phyloP scores from a whole-genome alignment of 331 rosid genomes.

The Phaseolus coccineus region DNA sequence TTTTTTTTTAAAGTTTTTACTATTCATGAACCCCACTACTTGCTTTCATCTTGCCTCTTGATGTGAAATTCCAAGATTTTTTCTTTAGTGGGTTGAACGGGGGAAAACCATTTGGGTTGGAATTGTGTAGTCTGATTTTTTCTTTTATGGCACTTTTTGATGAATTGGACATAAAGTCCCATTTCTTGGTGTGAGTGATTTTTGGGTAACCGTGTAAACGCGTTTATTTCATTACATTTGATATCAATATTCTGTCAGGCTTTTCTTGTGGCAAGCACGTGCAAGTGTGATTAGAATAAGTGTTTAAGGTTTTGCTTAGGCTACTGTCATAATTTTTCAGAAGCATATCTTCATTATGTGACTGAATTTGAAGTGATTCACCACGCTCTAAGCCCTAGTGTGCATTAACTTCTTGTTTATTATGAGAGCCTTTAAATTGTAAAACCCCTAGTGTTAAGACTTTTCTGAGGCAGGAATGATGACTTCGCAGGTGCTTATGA shows the following conservation, averaged over 20 bases:
- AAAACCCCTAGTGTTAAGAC: not conserved
- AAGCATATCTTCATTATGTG: not conserved
- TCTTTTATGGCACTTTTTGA: conserved; percentile 19
- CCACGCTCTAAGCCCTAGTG: not conserved
- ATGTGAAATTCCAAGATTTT: conserved; percentile 15
- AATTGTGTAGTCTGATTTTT: conserved; percentile 4
- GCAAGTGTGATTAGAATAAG: not conserved
- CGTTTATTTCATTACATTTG: not conserved
- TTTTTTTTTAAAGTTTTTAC: not conserved
- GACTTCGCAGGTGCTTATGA: not conserved
- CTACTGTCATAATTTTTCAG: not conserved
- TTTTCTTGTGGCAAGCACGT: not conserved
- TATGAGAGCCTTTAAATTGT: not conserved
- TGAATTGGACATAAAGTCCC: not conserved
- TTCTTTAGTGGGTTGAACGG: conserved; percentile 2
- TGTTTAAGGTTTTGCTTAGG: not conserved
- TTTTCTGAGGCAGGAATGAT: not conserved
- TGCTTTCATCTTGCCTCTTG: conserved; percentile 9
- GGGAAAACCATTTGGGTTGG: conserved; percentile 20
- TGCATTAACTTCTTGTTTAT: not conserved
- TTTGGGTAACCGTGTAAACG: not conserved
- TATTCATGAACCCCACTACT: not conserved
- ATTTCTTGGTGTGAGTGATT: not conserved
- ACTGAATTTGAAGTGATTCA: not conserved
- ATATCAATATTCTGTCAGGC: not conserved